Base-by-base conservation (phyloP, 495 filamentous ascomycete species). In the Aspergillus campestris region DNA sequence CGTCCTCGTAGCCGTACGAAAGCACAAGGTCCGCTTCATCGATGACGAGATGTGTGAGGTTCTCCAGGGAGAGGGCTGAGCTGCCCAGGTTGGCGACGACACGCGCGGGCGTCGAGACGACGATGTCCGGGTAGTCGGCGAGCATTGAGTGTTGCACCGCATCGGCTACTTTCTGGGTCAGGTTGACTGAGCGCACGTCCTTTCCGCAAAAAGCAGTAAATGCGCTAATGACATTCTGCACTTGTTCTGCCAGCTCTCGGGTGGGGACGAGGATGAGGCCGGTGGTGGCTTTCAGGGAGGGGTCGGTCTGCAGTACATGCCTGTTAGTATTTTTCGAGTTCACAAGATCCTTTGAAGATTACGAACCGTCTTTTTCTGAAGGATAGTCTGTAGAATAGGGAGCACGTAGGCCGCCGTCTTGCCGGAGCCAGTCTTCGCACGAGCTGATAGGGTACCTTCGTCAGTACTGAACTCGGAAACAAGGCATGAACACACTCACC, bases 401-500 rank as follows among this genome's bases (percentile, higher is more conserved):
- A 97, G 75, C n/a, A 95, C 72, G 65, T 98, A 98, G 41, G 92
- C 92, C n/a, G 87, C 86, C 5, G 92, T 98, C 69, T 98, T 98
- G 38, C 92, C 91, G 13, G 89, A 92, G 27, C 90, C 90, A 13
- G 90, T 96, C 65, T 89, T 92, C 34, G 91, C 84, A 52, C 87
- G 86, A 41, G 88, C 81, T 81, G 41, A 24, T 2, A 24, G 18
- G 18, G 18, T 4, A 24, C 28, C 39, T 14, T 30, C 38, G 44
- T 73, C 42, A 72, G 63, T 36, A 48, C 13, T 8, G 5, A 4
- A 5, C 13, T 18, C 8, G 10, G 34, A n/a, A 2, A 27, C 10
- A 6, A 6, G 3, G 15, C 11, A 38, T 2, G 2, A 41, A 1
- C 9, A 14, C n/a, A 40, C 60, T 49, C 64, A 79, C 80, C 87